Conservation (phyloP, 1,139 yeast genomes). For the Debaryomyces udenii region DNA sequence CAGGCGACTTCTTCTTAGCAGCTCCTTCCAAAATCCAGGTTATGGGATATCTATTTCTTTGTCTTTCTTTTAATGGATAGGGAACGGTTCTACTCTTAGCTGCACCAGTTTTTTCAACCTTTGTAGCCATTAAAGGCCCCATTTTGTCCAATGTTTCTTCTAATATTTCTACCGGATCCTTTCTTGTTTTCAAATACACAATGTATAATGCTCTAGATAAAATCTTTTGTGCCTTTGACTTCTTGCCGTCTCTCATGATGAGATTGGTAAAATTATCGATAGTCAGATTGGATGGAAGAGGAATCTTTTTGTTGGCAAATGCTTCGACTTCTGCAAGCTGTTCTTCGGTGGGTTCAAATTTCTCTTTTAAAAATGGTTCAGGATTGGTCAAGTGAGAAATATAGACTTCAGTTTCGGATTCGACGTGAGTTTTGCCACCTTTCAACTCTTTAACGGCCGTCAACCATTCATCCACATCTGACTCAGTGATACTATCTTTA, state of each 20-base stretch:
- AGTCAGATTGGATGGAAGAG: slow-evolving; percentile 66
- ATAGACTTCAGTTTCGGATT: slow-evolving; percentile 49
- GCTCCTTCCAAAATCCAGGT: slow-evolving; percentile 89
- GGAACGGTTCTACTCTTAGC: slow-evolving; percentile 86
- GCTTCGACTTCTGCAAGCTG: slow-evolving; percentile 60
- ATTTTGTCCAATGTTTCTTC: slow-evolving; percentile 75
- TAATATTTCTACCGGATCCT: slow-evolving; percentile 76
- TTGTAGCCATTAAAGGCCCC: slow-evolving; percentile 83
- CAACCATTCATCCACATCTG: slow-evolving; percentile 69
- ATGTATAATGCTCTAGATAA: slow-evolving; percentile 80
- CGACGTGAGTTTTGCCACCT: slow-evolving; percentile 34
- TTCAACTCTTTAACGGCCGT: slow-evolving; percentile 60
- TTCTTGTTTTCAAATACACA: slow-evolving; percentile 69
- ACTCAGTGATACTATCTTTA: slow-evolving; percentile 47
- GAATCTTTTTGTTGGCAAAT: slow-evolving; percentile 58
- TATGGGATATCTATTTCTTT: slow-evolving; percentile 85
- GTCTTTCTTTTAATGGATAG: slow-evolving; percentile 77
- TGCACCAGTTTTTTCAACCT: slow-evolving; percentile 79
- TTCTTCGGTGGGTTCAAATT: slow-evolving; percentile 58
- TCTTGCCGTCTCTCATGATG: slow-evolving; percentile 92
- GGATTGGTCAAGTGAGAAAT: slow-evolving; percentile 40
- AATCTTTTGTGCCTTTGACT: slow-evolving; percentile 74
- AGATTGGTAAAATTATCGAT: slow-evolving; percentile 79
- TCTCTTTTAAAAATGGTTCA: slow-evolving; percentile 38
- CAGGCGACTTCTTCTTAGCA: slow-evolving; percentile 74